A percentile compares a stretch with the other conserved stretches of the same genome.
These are phyloP conservation scores for Cicer chorassanicum DNA, from an alignment of 306 rosid species.

Conservation along the genomic window DNA sequence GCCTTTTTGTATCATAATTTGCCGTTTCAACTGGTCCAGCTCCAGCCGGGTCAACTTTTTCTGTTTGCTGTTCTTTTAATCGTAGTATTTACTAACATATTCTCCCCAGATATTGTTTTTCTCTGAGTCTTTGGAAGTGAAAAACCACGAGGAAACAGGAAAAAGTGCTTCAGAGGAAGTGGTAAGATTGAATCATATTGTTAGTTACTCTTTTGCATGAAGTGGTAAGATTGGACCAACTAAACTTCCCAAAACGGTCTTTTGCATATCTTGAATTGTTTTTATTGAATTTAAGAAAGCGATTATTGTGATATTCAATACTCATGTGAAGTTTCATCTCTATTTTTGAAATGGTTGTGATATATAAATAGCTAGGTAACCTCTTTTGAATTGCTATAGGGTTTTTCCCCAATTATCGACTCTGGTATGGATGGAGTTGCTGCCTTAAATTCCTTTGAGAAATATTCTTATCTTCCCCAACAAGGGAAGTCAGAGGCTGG, in stretches of 20 bases:
- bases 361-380: conserved; percentile 23
- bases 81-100: conserved; percentile 30
- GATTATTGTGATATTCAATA: conserved; percentile 27
- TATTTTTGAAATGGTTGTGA: conserved; percentile 29
- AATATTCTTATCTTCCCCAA: conserved; percentile 53
- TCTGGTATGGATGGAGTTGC: conserved; percentile 44
- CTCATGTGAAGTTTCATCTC: conserved; percentile 6
- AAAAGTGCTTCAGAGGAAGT: conserved; percentile 49
- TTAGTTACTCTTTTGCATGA: conserved; percentile 33
- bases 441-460: conserved; percentile 57
- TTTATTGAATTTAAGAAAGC: conserved; percentile 21
- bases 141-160: conserved; percentile 53
- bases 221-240: conserved; percentile 18
- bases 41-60: conserved; percentile 23
- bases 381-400: conserved; percentile 53
- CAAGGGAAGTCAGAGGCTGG: conserved; percentile 56
- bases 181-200: conserved; percentile 55
- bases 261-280: conserved; percentile 20
- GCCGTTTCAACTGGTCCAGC: conserved; percentile 25
- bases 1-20: conserved; percentile 23
- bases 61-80: conserved; percentile 28
- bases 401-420: conserved; percentile 44
- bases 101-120: conserved; percentile 66
- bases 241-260: conserved; percentile 11
- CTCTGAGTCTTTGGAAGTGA: conserved; percentile 67